Base-by-base conservation (phyloP, 768 basidiomycete species). In the Macrolepiota albuminosa region DNA sequence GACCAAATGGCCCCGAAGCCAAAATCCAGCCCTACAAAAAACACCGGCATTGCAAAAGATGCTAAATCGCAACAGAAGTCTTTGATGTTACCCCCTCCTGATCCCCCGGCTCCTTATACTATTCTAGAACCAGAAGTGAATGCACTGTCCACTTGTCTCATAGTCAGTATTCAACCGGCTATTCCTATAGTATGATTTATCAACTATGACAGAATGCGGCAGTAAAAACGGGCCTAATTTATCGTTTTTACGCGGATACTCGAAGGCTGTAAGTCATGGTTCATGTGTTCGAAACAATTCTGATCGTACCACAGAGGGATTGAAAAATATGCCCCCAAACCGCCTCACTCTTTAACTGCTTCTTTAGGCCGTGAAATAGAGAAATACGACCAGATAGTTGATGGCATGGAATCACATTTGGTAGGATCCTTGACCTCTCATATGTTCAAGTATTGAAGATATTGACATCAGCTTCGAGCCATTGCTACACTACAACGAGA, bases 351-450 rank as follows among this genome's bases (percentile, higher is more conserved):
- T 26, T 68, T 91, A 13, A 84, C 82, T 3, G 75, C 83, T 3
- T 79, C 87, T 18, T 76, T 93, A 37, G 86, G 89, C 16, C 82
- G 82, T 40, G 89, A 91, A 67, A 75, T 91, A 3, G 89, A 92
- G 68, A 87, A 82, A 66, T 93, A 88, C 64, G 89, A 93, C 66
- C 88, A 91, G 65, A 62, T 91, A 5, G 90, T 89, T 66, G 91
- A 93, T 67, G 76, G 84, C 1, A 83, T 93, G 53, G 91, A 93
- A 69, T 80, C 84, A 43, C 83, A 85, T 55, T 65, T 93, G 63
- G 91, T 85, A 70, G 70, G 85, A 72, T 37, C 46, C 42, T 36
- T 50, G 36, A 29, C 31, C 42, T 48, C 24, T 46, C 29, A 45
- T 42, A 13, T 26, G 21, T n/a, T 59, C 14, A n/a, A 29, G 37